Evolutionary conservation across 2,329 filamentous ascomycete species (phyloP).

Genomic region (Aspergillus aculeatus): DNA sequence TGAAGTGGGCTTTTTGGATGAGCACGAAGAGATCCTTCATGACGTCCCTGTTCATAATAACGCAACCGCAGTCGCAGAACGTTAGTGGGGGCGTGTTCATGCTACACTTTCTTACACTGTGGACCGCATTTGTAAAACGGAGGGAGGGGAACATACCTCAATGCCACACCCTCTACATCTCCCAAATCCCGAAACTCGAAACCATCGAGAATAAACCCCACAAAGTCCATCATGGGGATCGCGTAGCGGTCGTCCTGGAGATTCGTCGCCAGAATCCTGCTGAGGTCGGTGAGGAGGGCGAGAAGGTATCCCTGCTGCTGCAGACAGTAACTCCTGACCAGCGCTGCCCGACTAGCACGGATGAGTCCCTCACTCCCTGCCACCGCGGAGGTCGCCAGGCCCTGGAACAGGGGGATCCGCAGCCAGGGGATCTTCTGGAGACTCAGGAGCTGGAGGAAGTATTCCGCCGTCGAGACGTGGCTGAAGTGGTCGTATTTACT

Average conservation of each 20-base stretch:
- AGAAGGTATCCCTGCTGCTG: conserved; percentile 30
- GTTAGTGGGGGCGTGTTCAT: conserved; percentile 7
- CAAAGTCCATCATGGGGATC: conserved; percentile 72
- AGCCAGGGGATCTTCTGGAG: conserved; percentile 39
- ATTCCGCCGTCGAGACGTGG: conserved; percentile 44
- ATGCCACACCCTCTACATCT: conserved; percentile 40
- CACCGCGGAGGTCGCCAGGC: conserved; percentile 46
- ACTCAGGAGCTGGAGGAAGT: conserved; percentile 44
- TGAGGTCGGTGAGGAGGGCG: conserved; percentile 52
- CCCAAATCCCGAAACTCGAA: conserved; percentile 38
- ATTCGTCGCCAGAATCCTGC: conserved; percentile 54
- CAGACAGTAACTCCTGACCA: conserved; percentile 38
- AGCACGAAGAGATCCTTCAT: conserved; percentile 64
- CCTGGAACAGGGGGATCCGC: conserved; percentile 41
- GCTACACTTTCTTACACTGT: too few species aligned
- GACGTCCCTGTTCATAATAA: conserved; percentile 35
- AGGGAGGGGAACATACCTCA: conserved; percentile 33
- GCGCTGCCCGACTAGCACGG: conserved; percentile 41
- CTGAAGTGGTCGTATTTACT: conserved; percentile 46
- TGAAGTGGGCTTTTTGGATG: conserved; percentile 77
- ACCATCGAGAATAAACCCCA: conserved; percentile 73
- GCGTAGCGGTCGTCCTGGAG: conserved; percentile 66
- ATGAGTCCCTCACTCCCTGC: conserved; percentile 47
- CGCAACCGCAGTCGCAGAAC: neutral
- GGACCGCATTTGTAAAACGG: too few species aligned